A percentile compares a stretch with the other conserved stretches of the same genome.
phyloP scores from a whole-genome alignment of 2,329 filamentous ascomycete genomes.

The Xylariaceae sp. region DNA sequence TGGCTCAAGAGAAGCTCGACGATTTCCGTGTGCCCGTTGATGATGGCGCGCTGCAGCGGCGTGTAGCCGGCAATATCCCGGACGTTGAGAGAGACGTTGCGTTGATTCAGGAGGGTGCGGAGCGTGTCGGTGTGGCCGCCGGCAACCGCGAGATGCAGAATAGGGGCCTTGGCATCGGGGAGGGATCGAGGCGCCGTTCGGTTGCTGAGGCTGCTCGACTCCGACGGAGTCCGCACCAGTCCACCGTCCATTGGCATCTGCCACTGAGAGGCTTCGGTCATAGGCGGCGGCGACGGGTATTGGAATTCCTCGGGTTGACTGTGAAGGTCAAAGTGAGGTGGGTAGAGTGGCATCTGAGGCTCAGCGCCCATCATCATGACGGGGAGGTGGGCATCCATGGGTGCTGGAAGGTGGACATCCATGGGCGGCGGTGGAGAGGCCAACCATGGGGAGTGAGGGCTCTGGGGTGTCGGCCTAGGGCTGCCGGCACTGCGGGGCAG shows the following conservation, averaged over 20 bases:
- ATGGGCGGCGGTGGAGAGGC: constrained; percentile 16
- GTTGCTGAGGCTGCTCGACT: constrained; percentile 15
- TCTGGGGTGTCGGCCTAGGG: constrained; percentile 15
- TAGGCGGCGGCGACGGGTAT: constrained; percentile 22
- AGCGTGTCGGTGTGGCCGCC: constrained; percentile 25
- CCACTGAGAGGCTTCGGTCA: constrained; percentile 20
- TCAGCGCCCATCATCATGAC: constrained; percentile 22
- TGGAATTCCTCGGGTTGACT: constrained; percentile 21
- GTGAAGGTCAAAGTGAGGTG: constrained; percentile 21
- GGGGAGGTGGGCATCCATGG: constrained; percentile 16
- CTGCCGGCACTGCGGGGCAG: constrained; percentile 20
- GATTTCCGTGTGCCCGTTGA: constrained; percentile 26
- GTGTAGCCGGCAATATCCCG: constrained; percentile 24
- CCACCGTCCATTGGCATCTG: constrained; percentile 12
- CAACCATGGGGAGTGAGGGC: constrained; percentile 21
- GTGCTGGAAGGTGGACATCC: constrained; percentile 9
- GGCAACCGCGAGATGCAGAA: constrained; percentile 25
- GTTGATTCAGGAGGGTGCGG: constrained; percentile 24
- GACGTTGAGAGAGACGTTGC: constrained; percentile 24
- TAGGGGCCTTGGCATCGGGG: constrained; percentile 22
- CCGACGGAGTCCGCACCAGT: constrained; percentile 9
- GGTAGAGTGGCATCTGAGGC: constrained; percentile 17
- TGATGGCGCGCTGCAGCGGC: constrained; percentile 25
- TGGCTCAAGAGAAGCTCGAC: constrained; percentile 24
- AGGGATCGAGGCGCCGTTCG: constrained; percentile 19